Evolutionary conservation across 352 stramenopile genomes (phyloP).

Genomic region (Ophiocytium majus): DNA sequence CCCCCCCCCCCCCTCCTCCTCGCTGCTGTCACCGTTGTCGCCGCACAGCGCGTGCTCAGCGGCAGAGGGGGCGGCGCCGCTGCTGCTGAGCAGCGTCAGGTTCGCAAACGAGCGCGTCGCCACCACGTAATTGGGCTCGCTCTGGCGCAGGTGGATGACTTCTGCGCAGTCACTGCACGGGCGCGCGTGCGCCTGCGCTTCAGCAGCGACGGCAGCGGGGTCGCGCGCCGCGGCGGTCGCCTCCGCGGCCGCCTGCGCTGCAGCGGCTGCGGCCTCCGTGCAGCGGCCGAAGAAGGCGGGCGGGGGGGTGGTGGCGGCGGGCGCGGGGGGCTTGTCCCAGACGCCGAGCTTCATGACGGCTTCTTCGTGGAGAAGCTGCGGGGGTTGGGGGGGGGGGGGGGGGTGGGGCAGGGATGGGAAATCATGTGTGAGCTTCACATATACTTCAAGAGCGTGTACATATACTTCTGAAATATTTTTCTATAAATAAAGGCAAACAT

Average conservation of each 20-base stretch:
- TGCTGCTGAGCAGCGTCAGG: not conserved
- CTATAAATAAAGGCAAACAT: too few species aligned
- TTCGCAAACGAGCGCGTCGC: constrained; percentile 3
- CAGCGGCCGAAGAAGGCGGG: not conserved
- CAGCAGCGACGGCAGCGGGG: not conserved
- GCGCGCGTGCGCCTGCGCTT: not conserved
- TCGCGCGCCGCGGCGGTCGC: not conserved
- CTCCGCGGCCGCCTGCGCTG: not conserved
- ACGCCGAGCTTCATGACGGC: constrained; percentile 4
- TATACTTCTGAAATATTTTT: too few species aligned
- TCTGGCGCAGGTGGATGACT: constrained; percentile 19
- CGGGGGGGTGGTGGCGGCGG: not conserved
- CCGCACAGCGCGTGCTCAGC: too few species aligned
- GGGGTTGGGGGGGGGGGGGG: not conserved
- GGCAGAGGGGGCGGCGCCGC: too few species aligned
- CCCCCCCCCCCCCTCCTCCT: not conserved
- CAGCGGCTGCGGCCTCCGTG: not conserved
- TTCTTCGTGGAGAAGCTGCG: constrained; percentile 6
- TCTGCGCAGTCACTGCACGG: too few species aligned
- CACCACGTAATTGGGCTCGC: constrained; percentile 7
- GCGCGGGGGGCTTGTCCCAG: not conserved
- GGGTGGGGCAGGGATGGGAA: not conserved
- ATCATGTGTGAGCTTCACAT: too few species aligned
- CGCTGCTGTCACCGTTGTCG: not conserved
- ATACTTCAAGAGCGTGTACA: too few species aligned